Evolutionary conservation across 257 asterid species (phyloP).

Genomic region (Solanum arcanum): DNA sequence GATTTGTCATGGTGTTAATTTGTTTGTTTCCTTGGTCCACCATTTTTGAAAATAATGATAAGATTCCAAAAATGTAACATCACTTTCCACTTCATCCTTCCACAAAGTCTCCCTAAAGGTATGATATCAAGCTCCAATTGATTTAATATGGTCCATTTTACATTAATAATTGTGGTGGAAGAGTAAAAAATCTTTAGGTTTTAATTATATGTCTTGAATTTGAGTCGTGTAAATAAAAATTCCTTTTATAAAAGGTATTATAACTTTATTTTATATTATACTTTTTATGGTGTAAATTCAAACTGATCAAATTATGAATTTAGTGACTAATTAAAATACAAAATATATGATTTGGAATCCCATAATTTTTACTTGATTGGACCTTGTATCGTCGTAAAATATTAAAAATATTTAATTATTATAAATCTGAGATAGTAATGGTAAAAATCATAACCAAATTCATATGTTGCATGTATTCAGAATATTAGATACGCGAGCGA

Average conservation of each 20-base stretch:
- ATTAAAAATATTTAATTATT: background rate
- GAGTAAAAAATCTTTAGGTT: background rate
- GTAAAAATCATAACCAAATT: background rate
- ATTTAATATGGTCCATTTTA: background rate
- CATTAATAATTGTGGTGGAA: too few relatives aligned
- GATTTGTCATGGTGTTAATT: background rate
- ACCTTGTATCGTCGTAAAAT: background rate
- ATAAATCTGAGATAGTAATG: background rate
- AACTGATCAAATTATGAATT: background rate
- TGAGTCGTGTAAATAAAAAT: background rate
- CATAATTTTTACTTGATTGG: background rate
- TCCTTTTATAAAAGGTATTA: background rate
- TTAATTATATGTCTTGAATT: background rate
- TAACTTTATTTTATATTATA: background rate
- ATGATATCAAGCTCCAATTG: background rate
- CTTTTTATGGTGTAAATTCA: background rate
- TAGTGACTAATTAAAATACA: rapidly evolving
- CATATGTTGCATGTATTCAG: background rate
- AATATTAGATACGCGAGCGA: too few relatives aligned
- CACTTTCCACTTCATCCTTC: background rate
- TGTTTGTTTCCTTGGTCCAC: background rate
- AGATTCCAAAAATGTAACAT: background rate
- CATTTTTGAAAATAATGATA: background rate
- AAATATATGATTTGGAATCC: background rate
- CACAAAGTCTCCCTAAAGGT: background rate